Conservation (phyloP, 192 early-diverging fungal genomes). For the Linnemannia exigua region DNA sequence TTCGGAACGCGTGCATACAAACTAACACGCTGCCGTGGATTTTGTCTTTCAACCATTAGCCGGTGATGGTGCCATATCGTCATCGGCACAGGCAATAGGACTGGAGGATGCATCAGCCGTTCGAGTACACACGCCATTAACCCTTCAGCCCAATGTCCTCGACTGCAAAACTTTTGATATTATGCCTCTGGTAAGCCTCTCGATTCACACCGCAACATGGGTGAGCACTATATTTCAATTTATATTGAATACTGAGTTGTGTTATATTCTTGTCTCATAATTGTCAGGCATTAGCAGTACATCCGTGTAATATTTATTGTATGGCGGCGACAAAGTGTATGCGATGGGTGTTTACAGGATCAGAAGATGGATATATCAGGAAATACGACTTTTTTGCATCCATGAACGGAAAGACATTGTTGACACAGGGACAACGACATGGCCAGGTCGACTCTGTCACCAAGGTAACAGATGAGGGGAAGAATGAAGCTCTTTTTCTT, state of each 20-base stretch:
- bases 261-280: too few species aligned
- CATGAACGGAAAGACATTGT: constrained; percentile 80
- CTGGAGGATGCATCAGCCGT: constrained; percentile 10
- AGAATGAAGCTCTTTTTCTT: too few species aligned
- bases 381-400: constrained; percentile 95
- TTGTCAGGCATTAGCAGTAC: constrained; percentile 74
- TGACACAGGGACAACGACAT: constrained; percentile 92
- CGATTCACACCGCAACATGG: too few species aligned
- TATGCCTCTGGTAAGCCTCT: constrained; percentile 54
- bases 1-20: not conserved
- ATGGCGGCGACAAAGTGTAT: constrained; percentile 77
- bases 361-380: constrained; percentile 95
- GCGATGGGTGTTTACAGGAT: constrained; percentile 88
- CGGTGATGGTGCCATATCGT: not conserved
- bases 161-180: constrained; percentile 62
- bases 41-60: not conserved
- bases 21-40: not conserved
- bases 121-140: constrained; percentile 29
- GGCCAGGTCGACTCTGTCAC: constrained; percentile 88
- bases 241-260: too few species aligned
- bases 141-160: constrained; percentile 51
- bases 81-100: not conserved
- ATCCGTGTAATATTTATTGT: constrained; percentile 77
- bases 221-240: too few species aligned
- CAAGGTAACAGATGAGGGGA: too few species aligned